A percentile compares a stretch with the other conserved stretches of the same genome.
phyloP scores from a whole-genome alignment of 2,329 filamentous ascomycete species.

The Elsinoe arachidis region DNA sequence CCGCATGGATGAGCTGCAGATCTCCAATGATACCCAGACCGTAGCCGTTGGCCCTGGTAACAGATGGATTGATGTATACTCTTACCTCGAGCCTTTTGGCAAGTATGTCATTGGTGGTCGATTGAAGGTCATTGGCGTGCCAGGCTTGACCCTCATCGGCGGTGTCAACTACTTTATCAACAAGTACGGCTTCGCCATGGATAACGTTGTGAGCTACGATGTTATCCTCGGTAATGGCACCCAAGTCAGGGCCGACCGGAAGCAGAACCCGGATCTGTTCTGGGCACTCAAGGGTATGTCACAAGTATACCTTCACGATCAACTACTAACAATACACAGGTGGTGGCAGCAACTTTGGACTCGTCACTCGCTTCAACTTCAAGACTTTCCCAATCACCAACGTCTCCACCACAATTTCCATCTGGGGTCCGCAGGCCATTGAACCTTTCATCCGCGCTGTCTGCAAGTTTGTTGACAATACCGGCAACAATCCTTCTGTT shows the following conservation, averaged over 20 bases:
- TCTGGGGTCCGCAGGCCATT: neutral
- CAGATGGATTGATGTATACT: neutral
- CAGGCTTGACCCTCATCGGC: constrained; percentile 16
- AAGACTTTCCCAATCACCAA: constrained; percentile 13
- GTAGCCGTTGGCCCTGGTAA: constrained; percentile 9
- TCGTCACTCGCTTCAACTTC: constrained; percentile 27
- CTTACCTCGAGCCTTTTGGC: neutral
- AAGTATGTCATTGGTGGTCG: constrained; percentile 1
- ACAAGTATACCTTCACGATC: neutral
- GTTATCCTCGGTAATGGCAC: constrained; percentile 24
- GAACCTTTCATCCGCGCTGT: neutral
- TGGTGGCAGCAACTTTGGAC: constrained; percentile 39
- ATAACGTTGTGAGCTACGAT: constrained; percentile 24
- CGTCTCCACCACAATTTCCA: neutral
- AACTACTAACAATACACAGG: constrained; percentile 19
- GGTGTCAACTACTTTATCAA: constrained; percentile 25
- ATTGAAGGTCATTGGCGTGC: constrained; percentile 1
- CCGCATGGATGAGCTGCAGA: constrained; percentile 9
- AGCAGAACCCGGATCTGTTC: constrained; percentile 41
- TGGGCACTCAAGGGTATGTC: constrained; percentile 33
- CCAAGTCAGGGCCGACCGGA: constrained; percentile 31
- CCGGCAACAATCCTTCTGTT: neutral
- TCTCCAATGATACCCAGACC: constrained; percentile 14
- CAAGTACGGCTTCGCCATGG: constrained; percentile 22
- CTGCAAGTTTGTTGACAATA: neutral